Evolutionary conservation across 345 rosid genomes (phyloP), one percentile per base, ranked within the genome.

Genomic region (Lenwebbia sp.): DNA sequence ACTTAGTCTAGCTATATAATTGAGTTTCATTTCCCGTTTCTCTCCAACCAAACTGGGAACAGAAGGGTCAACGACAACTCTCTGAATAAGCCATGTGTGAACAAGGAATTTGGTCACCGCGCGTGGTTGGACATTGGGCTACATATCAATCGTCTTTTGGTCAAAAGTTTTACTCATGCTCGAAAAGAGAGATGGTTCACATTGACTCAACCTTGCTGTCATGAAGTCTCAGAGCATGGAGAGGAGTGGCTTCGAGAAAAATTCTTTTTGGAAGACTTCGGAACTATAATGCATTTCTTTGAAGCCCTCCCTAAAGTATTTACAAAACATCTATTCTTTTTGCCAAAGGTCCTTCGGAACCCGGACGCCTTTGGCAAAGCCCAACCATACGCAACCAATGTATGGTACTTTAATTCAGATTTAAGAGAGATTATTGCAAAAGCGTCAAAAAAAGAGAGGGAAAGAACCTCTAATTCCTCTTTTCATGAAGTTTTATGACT

Each of bases 401-500:
- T n/a, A 0, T 58, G 33, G 65, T 5, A 33, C 15, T 5, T 58
- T n/a, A n/a, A 26, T 58, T 12, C 17, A 58, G 33, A 26, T n/a
- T 58, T 58, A 6, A 0, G 65, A 2, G 33, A 25, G 65, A n/a
- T 57, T 57, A 26, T 11, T 11, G 62, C 62, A 12, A 57, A 57
- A 57, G 62, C 33, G 4, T 26, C 0, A 12, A 57, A 56, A 26
- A 12, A 2, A 1, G 21, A 2, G 8, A 15, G 21, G 6, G 23
- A n/a, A n/a, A 58, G 1, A 58, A n/a, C 33, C 15, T 5, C 12
- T n/a, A 26, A 0, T n/a, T 2, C 2, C 13, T 0, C 33, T 58
- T 58, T 58, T 58, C 4, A 5, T 30, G 33, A 58, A 58, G n/a
- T 26, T 44, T 44, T 44, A 44, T 44, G 47, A 44, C 8, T 65